A percentile compares a stretch with the other conserved stretches of the same genome.
These are phyloP conservation scores for Arachnomyces sp. DNA, from an alignment of 2,329 filamentous ascomycete genomes.

Conservation along the genomic window DNA sequence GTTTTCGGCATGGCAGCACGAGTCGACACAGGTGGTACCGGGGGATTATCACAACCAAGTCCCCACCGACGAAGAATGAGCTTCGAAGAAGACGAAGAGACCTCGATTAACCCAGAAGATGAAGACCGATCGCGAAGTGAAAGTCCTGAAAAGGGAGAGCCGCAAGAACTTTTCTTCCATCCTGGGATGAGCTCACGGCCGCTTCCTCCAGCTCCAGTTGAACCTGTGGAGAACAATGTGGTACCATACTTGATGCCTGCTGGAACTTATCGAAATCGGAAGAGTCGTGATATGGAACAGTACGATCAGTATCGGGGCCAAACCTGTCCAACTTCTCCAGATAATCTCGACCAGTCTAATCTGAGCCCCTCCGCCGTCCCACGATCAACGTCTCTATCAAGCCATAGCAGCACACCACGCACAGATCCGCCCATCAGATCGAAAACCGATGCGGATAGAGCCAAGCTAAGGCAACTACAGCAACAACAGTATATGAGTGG, in stretches of 20 bases:
- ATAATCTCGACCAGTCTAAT: conserved; percentile 43
- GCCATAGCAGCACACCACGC: conserved; percentile 69
- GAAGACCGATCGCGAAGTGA: conserved; percentile 47
- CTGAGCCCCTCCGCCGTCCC: conserved; percentile 45
- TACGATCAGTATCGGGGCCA: conserved; percentile 31
- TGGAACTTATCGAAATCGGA: conserved; percentile 51
- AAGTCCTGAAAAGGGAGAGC: conserved; percentile 61
- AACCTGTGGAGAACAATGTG: conserved; percentile 40
- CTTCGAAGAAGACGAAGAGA: conserved; percentile 89
- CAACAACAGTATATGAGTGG: conserved; percentile 40
- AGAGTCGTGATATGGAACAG: conserved; percentile 31
- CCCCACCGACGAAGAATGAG: conserved; percentile 60
- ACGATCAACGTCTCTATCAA: conserved; percentile 74
- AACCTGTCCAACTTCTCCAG: conserved; percentile 36
- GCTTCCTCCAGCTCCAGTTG: conserved; percentile 56
- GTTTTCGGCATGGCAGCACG: conserved; percentile 53
- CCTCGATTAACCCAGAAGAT: conserved; percentile 45
- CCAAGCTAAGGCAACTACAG: conserved; percentile 45
- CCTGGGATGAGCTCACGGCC: conserved; percentile 61
- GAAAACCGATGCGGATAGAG: conserved; percentile 80
- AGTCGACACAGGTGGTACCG: conserved; percentile 84
- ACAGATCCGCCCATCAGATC: conserved; percentile 78
- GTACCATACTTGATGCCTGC: conserved; percentile 43
- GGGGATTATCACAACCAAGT: conserved; percentile 70
- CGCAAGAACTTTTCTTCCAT: conserved; percentile 89